phyloP scores from a whole-genome alignment of 2,329 filamentous ascomycete genomes.

The Fusarium falciforme region DNA sequence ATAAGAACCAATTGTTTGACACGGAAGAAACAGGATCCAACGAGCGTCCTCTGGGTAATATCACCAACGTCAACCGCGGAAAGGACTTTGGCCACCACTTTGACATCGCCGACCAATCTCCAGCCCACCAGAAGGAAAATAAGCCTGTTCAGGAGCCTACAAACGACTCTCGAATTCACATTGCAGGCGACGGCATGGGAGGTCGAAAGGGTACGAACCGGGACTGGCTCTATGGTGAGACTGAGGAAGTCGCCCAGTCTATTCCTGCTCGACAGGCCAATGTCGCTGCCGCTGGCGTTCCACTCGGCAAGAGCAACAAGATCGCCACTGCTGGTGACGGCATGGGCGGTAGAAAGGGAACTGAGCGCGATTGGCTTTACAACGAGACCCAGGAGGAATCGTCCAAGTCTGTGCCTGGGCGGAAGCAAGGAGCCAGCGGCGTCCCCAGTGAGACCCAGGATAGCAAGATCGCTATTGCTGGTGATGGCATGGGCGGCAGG shows the following conservation, averaged over 20 bases:
- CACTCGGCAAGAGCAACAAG: slow-evolving; percentile 27
- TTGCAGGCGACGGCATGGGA: slow-evolving; percentile 75
- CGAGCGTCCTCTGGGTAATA: slow-evolving; percentile 67
- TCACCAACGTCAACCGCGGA: slow-evolving; percentile 78
- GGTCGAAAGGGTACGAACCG: slow-evolving; percentile 65
- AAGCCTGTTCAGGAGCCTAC: slow-evolving; percentile 59
- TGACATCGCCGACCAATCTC: slow-evolving; percentile 76
- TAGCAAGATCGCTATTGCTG: slow-evolving; percentile 57
- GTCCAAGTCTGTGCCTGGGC: slow-evolving; percentile 45
- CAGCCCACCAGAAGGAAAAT: slow-evolving; percentile 66
- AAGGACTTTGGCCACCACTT: slow-evolving; percentile 86
- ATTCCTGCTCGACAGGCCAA: slow-evolving; percentile 32
- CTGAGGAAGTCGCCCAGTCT: slow-evolving; percentile 45
- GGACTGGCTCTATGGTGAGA: slow-evolving; percentile 65
- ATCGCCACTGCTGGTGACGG: slow-evolving; percentile 68
- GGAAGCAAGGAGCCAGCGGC: slow-evolving; percentile 45
- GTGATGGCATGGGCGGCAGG: slow-evolving; percentile 74
- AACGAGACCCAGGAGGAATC: slow-evolving; percentile 57
- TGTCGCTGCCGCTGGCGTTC: slow-evolving; percentile 20
- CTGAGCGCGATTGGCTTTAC: slow-evolving; percentile 68
- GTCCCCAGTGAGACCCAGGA: slow-evolving; percentile 19
- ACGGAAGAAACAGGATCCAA: slow-evolving; percentile 61
- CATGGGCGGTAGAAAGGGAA: slow-evolving; percentile 70
- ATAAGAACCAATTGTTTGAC: slow-evolving; percentile 80
- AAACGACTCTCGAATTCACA: slow-evolving; percentile 53